phyloP scores from a whole-genome alignment of 805 yeast species.

The Kuraishia molischiana region DNA sequence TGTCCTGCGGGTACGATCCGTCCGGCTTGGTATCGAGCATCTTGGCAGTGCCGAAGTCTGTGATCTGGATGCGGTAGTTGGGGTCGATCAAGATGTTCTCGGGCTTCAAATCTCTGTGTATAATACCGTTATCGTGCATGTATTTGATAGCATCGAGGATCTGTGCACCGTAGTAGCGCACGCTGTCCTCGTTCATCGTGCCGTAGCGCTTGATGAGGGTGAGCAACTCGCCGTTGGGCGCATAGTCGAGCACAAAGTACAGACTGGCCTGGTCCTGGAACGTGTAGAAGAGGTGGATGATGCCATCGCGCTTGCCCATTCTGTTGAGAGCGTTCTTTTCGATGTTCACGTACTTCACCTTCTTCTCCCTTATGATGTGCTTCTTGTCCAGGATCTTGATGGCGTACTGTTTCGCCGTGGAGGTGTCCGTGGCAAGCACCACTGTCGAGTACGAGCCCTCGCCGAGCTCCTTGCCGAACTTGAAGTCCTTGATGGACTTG shows the following conservation, averaged over 20 bases:
- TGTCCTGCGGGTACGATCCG: conserved; percentile 54
- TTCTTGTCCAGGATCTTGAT: conserved; percentile 68
- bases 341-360: conserved; percentile 75
- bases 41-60: conserved; percentile 83
- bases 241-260: conserved; percentile 71
- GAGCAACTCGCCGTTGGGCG: conserved; percentile 69
- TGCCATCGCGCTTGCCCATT: conserved; percentile 48
- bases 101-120: conserved; percentile 86
- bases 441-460: conserved; percentile 97
- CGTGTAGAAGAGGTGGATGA: conserved; percentile 63
- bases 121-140: conserved; percentile 67
- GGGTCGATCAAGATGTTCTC: conserved; percentile 65
- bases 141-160: conserved; percentile 61
- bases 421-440: conserved; percentile 69
- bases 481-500: conserved; percentile 69
- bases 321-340: conserved; percentile 75
- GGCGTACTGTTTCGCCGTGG: conserved; percentile 57
- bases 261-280: conserved; percentile 70
- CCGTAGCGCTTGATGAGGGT: conserved; percentile 59
- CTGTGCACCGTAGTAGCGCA: conserved; percentile 63
- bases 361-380: conserved; percentile 72
- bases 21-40: conserved; percentile 43
- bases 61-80: conserved; percentile 52
- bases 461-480: conserved; percentile 80
- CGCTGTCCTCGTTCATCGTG: conserved; percentile 61